Percentiles rank a stretch among this genome's conserved stretches.
Conservation (phyloP, 2,329 filamentous ascomycete genomes). For the Fusarium sp. region DNA sequence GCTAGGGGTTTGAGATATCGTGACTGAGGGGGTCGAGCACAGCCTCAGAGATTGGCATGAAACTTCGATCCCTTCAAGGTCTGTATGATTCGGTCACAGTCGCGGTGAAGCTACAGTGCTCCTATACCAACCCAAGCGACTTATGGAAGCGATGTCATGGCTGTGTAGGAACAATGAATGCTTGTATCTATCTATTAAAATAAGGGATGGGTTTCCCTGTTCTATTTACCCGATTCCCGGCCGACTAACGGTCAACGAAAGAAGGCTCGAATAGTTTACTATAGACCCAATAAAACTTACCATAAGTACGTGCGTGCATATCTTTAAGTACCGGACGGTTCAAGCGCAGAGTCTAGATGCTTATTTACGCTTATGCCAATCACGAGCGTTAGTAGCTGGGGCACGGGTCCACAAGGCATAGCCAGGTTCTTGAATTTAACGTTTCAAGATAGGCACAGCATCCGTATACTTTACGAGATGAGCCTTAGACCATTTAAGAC, state of each 20-base stretch:
- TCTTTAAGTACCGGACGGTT: background rate
- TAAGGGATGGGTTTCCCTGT: background rate
- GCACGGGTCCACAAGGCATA: background rate
- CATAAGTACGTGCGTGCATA: background rate
- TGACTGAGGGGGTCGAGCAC: conserved; percentile 3
- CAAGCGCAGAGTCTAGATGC: conserved; percentile 2
- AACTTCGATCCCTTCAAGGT: background rate
- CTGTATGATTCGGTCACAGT: background rate
- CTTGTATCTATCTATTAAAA: background rate
- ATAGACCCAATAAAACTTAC: background rate
- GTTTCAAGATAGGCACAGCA: background rate
- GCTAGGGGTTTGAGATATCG: conserved; percentile 11
- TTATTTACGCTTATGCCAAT: conserved; percentile 11
- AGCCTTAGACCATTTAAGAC: background rate
- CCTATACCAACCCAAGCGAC: background rate
- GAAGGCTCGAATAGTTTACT: background rate
- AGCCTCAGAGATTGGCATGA: conserved; percentile 1
- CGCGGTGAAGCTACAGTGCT: background rate
- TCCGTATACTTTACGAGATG: background rate
- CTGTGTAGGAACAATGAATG: background rate
- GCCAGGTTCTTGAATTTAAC: background rate
- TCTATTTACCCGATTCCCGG: background rate
- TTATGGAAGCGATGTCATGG: background rate
- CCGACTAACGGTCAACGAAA: background rate
- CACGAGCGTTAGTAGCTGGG: background rate